Evolutionary conservation across 1,284 basidiomycete genomes (phyloP).

Genomic region (Flammula alnicola): DNA sequence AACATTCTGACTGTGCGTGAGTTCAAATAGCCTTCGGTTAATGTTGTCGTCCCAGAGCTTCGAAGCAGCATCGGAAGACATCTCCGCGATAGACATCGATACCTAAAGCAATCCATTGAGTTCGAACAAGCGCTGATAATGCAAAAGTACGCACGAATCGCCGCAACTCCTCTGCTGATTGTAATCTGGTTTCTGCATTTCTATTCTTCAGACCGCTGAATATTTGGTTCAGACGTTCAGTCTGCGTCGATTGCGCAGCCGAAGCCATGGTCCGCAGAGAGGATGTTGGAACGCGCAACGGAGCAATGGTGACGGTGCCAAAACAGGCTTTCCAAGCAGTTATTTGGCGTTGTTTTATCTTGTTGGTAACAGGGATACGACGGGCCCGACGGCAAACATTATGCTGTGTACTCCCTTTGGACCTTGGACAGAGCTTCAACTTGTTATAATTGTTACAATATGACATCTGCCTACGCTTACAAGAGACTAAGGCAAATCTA

Average conservation of each 20-base stretch:
- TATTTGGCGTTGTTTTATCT: too few species aligned
- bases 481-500: too few species aligned
- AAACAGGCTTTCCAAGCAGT: neutral
- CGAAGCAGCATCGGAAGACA: constrained; percentile 75
- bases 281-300: constrained; percentile 16
- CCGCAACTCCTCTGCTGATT: constrained; percentile 69
- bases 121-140: constrained; percentile 5
- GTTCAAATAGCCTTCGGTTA: constrained; percentile 78
- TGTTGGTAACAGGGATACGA: too few species aligned
- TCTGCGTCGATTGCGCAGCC: constrained; percentile 54
- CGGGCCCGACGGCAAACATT: too few species aligned
- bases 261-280: constrained; percentile 54
- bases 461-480: too few species aligned
- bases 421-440: too few species aligned
- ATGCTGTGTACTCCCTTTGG: too few species aligned
- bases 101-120: constrained; percentile 49
- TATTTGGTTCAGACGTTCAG: constrained; percentile 65
- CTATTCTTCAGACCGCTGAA: constrained; percentile 69
- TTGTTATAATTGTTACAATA: too few species aligned
- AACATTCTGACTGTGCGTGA: constrained; percentile 79
- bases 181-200: constrained; percentile 61
- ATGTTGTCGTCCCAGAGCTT: constrained; percentile 86
- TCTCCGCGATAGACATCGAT: constrained; percentile 70
- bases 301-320: constrained; percentile 3
- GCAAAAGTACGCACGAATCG: constrained; percentile 68